Evolutionary conservation across 139 green algal species (phyloP).

Genomic region (Edaphochlamys debaryana): DNA sequence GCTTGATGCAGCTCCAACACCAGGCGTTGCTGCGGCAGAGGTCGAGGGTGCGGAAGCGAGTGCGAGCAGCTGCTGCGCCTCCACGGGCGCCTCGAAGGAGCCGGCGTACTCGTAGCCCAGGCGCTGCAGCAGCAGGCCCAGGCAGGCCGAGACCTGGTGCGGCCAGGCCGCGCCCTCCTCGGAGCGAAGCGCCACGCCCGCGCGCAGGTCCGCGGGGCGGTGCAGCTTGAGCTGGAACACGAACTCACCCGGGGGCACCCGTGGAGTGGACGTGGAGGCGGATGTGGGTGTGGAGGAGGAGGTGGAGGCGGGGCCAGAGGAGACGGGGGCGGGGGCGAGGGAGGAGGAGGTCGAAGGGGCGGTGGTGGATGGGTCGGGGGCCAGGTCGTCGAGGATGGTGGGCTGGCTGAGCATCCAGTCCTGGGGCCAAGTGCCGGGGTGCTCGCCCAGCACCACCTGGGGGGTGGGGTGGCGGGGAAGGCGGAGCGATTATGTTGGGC

Average conservation of each 20-base stretch:
- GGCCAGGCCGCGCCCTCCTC: conserved; percentile 70
- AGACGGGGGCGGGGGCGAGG: no score
- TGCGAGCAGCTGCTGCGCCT: neutral
- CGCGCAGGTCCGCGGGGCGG: conserved; percentile 65
- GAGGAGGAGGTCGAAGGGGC: no score
- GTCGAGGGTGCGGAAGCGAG: no score
- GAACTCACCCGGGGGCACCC: neutral
- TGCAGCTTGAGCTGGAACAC: conserved; percentile 58
- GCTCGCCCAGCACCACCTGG: conserved; percentile 49
- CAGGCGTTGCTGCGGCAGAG: neutral
- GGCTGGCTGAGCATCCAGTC: conserved; percentile 52
- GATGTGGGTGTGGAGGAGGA: no score
- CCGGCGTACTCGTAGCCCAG: neutral
- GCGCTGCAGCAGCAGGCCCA: conserved; percentile 35
- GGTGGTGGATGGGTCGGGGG: no score
- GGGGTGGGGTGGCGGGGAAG: no score
- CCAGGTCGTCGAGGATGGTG: no score
- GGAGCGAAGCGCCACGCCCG: conserved; percentile 58
- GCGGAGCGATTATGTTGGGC: no score
- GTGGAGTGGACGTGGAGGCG: neutral
- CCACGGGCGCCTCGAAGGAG: neutral
- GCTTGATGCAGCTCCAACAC: no score
- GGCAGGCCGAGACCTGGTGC: conserved; percentile 37
- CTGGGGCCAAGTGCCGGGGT: conserved; percentile 54
- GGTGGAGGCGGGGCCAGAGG: no score